Evolutionary conservation across 1,284 basidiomycete species (phyloP), one percentile per base, ranked within the genome.

Genomic region (Ganoderma boninense): DNA sequence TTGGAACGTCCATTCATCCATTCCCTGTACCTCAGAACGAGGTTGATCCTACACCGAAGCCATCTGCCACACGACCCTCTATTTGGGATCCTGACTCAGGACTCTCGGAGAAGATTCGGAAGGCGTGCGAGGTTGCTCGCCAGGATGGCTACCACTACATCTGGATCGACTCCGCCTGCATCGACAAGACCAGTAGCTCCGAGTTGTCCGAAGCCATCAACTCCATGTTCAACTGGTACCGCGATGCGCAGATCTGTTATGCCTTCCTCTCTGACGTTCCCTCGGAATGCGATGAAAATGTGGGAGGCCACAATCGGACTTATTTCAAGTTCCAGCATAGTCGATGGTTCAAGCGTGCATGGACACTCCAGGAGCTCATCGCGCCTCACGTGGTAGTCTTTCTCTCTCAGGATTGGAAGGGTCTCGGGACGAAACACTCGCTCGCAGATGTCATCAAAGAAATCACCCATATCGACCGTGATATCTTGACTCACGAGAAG

Each of bases 121-220:
- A 23, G 32, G 56, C 60, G 1, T 67, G 66, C 60, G 38, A n/a
- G 16, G 16, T 67, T 14, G 66, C 66, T 4, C 35, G 26, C 32
- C n/a, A 7, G 1, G 40, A 67, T 35, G 65, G 65, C 11, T 52
- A 61, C 59, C n/a, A 14, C 2, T 62, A 35, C 26, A 29, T 67
- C 59, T 67, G 65, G 65, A 40, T 38, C 32, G 65, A 67, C 66
- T 52, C 61, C 46, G 63, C 60, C 61, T 67, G 66, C 60, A 67
- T 67, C 60, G 66, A 67, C 61, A 67, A 67, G 40, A 29, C 61
- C 6, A 67, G 66, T 49, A 62, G 60, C 44, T 46, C 66, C 14
- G 66, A 62, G 59, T 43, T 67, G 29, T 35, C 43, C 16, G 65
- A 67, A 38, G 65, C 65, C 1, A 61, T 67, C 59, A 67, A 67